Conservation (phyloP, 805 yeast species). For the Metschnikowia lachancei region DNA sequence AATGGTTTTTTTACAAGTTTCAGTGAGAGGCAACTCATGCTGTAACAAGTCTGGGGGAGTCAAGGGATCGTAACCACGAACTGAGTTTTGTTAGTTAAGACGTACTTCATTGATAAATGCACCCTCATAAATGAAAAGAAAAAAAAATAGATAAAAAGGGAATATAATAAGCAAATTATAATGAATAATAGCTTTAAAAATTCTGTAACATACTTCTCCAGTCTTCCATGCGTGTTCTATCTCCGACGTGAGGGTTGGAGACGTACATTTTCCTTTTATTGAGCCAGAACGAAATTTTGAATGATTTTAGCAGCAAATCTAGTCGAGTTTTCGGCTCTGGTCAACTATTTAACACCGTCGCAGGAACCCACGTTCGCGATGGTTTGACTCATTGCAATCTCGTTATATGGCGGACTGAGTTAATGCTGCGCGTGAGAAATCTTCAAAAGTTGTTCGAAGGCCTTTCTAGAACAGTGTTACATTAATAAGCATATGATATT, state of each 20-base stretch:
- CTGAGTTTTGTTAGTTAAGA: constrained; percentile 24
- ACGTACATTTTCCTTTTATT: constrained; percentile 60
- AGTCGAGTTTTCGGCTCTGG: too few relatives aligned
- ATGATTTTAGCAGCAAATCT: background rate
- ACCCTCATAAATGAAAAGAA: background rate
- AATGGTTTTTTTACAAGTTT: constrained; percentile 58
- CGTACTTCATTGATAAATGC: background rate
- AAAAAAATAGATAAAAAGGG: background rate
- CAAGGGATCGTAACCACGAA: constrained; percentile 87
- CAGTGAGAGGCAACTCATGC: constrained; percentile 71
- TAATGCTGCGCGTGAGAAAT: constrained; percentile 1
- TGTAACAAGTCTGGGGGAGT: constrained; percentile 90
- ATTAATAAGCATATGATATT: constrained; percentile 5
- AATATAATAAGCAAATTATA: background rate
- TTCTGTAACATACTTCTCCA: constrained; percentile 44
- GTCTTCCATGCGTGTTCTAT: constrained; percentile 63
- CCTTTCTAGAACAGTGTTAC: constrained; percentile 5
- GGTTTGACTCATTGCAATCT: constrained; percentile 8
- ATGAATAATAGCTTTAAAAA: too few relatives aligned
- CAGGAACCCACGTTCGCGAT: constrained; percentile 3
- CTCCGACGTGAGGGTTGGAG: constrained; percentile 80
- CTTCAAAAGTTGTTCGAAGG: background rate
- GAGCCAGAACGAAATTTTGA: constrained; percentile 9
- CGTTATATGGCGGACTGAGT: constrained; percentile 4
- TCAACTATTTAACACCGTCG: constrained; percentile 5